These are phyloP conservation scores for Candida andamanensis DNA, from an alignment of 805 yeast species.

Conservation along the genomic window DNA sequence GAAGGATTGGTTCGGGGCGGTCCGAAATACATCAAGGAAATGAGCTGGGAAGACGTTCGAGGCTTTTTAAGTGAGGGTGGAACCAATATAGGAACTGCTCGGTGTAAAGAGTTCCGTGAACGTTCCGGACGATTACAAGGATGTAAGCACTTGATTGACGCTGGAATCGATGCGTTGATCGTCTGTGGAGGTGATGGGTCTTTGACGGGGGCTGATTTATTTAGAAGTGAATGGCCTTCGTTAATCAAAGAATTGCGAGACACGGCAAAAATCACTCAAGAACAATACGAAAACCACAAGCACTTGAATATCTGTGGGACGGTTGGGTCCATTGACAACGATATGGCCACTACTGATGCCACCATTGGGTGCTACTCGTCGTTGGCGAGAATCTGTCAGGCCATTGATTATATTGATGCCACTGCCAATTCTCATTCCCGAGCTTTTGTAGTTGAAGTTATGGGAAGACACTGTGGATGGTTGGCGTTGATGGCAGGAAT, in stretches of 20 bases:
- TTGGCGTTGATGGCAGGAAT: slow-evolving; percentile 95
- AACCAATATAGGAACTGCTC: slow-evolving; percentile 93
- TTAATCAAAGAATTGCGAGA: slow-evolving; percentile 66
- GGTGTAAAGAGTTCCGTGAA: slow-evolving; percentile 82
- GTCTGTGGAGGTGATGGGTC: slow-evolving; percentile 99
- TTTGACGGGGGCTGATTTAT: slow-evolving; percentile 92
- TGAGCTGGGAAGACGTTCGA: slow-evolving; percentile 92
- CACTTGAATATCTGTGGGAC: slow-evolving; percentile 85
- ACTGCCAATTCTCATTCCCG: slow-evolving; percentile 96
- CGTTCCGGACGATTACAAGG: slow-evolving; percentile 79
- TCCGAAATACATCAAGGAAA: slow-evolving; percentile 57
- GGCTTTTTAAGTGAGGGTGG: slow-evolving; percentile 94
- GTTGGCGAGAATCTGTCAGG: slow-evolving; percentile 85
- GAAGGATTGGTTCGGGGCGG: slow-evolving; percentile 91
- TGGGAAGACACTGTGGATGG: slow-evolving; percentile 99
- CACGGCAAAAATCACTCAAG: slow-evolving; percentile 51
- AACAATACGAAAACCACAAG: slow-evolving; percentile 56
- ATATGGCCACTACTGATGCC: slow-evolving; percentile 94
- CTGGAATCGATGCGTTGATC: slow-evolving; percentile 90
- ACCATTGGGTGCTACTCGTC: slow-evolving; percentile 97
- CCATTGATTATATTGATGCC: slow-evolving; percentile 95
- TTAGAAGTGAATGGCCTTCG: slow-evolving; percentile 93
- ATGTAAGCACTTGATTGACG: slow-evolving; percentile 74
- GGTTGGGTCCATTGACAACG: slow-evolving; percentile 97
- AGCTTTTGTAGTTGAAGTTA: slow-evolving; percentile 96